phyloP scores from a whole-genome alignment of 2,329 filamentous ascomycete genomes.

The Ilyonectria sp. region DNA sequence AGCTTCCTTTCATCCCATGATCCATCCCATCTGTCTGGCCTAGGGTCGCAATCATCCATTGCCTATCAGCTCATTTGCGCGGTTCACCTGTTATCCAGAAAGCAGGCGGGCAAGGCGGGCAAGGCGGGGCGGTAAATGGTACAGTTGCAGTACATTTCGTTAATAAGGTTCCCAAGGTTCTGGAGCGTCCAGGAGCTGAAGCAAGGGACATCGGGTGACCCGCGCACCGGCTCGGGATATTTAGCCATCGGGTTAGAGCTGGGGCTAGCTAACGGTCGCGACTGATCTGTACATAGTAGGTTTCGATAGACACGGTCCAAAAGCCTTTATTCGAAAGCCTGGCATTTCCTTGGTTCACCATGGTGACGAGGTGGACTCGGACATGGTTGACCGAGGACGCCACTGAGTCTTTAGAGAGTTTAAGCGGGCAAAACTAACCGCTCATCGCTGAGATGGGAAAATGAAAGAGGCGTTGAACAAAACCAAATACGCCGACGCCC shows the following conservation, averaged over 20 bases:
- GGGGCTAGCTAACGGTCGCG: slow-evolving; percentile 39
- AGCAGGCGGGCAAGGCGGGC: slow-evolving; percentile 16
- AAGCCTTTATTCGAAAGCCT: slow-evolving; percentile 15
- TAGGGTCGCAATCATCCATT: slow-evolving; percentile 22
- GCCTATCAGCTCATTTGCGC: slow-evolving; percentile 28
- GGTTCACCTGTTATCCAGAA: slow-evolving; percentile 26
- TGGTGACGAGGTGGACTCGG: slow-evolving; percentile 25
- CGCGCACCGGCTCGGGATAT: slow-evolving; percentile 43
- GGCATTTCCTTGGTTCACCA: slow-evolving; percentile 29
- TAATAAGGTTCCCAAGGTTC: slow-evolving; percentile 33
- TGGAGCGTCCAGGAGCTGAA: slow-evolving; percentile 29
- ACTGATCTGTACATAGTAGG: slow-evolving; percentile 14
- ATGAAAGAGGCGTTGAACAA: slow-evolving; percentile 8
- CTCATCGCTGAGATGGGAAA: not conserved
- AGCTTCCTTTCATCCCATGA: slow-evolving; percentile 3
- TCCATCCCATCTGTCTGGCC: not conserved
- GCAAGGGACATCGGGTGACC: slow-evolving; percentile 36
- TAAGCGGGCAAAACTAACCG: slow-evolving; percentile 12
- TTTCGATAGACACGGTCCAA: slow-evolving; percentile 30
- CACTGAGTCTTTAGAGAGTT: slow-evolving; percentile 12
- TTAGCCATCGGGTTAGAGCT: slow-evolving; percentile 40
- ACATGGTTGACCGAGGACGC: slow-evolving; percentile 14
- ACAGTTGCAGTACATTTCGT: slow-evolving; percentile 1
- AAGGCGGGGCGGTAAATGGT: slow-evolving; percentile 13
- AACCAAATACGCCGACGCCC: slow-evolving; percentile 9